Percentiles rank a stretch among this genome's conserved stretches.
Evolutionary conservation across 139 green algal species (phyloP).

Genomic region (Chlorella sp.): DNA sequence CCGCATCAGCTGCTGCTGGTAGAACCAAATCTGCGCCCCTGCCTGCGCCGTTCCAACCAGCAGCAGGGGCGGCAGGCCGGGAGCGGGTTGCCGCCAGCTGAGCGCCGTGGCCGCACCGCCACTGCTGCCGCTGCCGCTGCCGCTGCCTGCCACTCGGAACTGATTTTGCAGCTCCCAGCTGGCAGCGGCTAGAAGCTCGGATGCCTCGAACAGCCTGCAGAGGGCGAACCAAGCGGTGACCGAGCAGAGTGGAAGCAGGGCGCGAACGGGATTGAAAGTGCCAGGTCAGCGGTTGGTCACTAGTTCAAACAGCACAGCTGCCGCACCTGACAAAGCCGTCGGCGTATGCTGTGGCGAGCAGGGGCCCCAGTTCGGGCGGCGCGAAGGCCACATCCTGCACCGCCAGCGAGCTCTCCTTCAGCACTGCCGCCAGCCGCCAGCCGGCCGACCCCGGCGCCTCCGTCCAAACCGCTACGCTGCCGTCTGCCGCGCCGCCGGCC

Average conservation of each 20-base stretch:
- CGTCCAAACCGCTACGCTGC: constrained; percentile 28
- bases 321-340: constrained; percentile 40
- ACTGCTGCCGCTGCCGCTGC: too few relatives aligned
- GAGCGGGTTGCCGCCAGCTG: constrained; percentile 10
- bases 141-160: constrained; percentile 1
- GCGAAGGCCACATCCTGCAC: constrained; percentile 33
- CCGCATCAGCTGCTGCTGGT: constrained; percentile 26
- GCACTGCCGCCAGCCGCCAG: constrained; percentile 5
- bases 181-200: background rate
- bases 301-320: background rate
- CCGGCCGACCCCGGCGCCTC: background rate
- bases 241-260: background rate
- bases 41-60: constrained; percentile 17
- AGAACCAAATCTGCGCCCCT: constrained; percentile 36
- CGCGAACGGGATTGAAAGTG: background rate
- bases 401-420: background rate
- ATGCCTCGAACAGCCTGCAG: constrained; percentile 28
- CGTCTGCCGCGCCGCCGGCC: constrained; percentile 12
- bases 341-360: constrained; percentile 31
- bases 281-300: background rate
- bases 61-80: constrained; percentile 35
- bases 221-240: background rate
- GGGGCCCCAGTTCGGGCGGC: constrained; percentile 21
- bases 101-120: constrained; percentile 7
- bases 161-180: constrained; percentile 46